These are phyloP conservation scores for Bipolaris sorokiniana DNA, from an alignment of 2,329 filamentous ascomycete genomes.

Conservation along the genomic window DNA sequence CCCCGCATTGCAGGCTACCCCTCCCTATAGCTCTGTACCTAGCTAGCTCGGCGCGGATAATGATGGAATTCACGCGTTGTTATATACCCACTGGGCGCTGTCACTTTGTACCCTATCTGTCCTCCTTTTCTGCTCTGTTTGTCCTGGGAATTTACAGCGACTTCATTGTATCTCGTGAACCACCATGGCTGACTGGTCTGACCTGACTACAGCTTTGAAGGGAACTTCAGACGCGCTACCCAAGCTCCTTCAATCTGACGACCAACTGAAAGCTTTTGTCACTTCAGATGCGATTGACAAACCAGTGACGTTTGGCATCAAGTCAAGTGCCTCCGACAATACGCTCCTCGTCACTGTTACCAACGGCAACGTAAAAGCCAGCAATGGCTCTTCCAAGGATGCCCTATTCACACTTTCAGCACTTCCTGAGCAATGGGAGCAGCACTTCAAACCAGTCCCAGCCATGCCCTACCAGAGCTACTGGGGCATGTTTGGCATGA, in stretches of 20 bases:
- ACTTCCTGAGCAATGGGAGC: constrained; percentile 55
- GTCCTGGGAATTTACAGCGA: background rate
- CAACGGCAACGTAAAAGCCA: constrained; percentile 40
- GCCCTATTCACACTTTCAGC: constrained; percentile 51
- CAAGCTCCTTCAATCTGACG: constrained; percentile 42
- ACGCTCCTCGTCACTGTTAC: constrained; percentile 42
- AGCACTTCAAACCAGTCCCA: constrained; percentile 54
- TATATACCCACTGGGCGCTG: constrained; percentile 19
- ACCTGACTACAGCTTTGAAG: constrained; percentile 42
- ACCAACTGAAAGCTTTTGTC: constrained; percentile 46
- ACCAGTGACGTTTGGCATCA: constrained; percentile 44
- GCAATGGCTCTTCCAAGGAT: constrained; percentile 39
- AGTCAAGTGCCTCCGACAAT: constrained; percentile 43
- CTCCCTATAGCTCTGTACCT: constrained; percentile 32
- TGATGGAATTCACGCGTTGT: constrained; percentile 10
- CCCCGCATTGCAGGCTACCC: constrained; percentile 38
- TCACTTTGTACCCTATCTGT: background rate
- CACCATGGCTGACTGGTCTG: constrained; percentile 43
- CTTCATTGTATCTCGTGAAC: background rate
- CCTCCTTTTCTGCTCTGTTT: background rate
- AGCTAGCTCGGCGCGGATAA: constrained; percentile 13
- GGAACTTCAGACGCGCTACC: constrained; percentile 41
- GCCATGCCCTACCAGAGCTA: constrained; percentile 55
- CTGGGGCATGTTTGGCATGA: constrained; percentile 57
- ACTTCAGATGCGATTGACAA: constrained; percentile 44